Evolutionary conservation across 2,329 filamentous ascomycete species (phyloP).

Genomic region (Parasarocladium wereldwijsianum): DNA sequence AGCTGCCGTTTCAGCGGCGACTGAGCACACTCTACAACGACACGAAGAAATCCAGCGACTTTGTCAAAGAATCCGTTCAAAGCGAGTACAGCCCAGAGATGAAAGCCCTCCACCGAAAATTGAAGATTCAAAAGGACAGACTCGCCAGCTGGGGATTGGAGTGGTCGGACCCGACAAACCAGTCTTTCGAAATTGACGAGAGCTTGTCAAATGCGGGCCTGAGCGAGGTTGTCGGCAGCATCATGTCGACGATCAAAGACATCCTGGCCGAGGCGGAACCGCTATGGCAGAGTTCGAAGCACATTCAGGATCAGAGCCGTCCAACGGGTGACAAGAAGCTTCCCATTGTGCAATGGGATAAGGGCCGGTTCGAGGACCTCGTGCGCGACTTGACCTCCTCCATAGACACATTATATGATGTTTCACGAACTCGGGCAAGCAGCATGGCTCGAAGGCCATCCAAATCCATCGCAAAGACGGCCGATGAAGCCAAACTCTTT

Average conservation of each 20-base stretch:
- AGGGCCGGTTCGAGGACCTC: conserved; percentile 59
- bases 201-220: conserved; percentile 58
- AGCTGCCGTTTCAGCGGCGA: conserved; percentile 44
- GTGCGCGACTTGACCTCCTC: conserved; percentile 61
- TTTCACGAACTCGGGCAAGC: conserved; percentile 49
- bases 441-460: conserved; percentile 16
- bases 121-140: conserved; percentile 67
- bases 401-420: conserved; percentile 66
- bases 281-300: conserved; percentile 49
- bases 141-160: conserved; percentile 68
- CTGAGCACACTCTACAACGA: conserved; percentile 66
- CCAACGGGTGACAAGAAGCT: conserved; percentile 37
- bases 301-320: conserved; percentile 22
- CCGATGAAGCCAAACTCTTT: conserved; percentile 35
- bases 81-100: conserved; percentile 54
- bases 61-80: conserved; percentile 50
- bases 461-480: conserved; percentile 20
- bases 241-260: conserved; percentile 69
- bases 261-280: conserved; percentile 63
- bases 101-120: conserved; percentile 57
- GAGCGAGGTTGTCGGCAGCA: conserved; percentile 62
- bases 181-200: conserved; percentile 56
- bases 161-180: conserved; percentile 55
- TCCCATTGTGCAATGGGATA: conserved; percentile 49
- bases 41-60: conserved; percentile 64